Conservation (phyloP, 768 basidiomycete genomes). For the Tremella fuciformis region DNA sequence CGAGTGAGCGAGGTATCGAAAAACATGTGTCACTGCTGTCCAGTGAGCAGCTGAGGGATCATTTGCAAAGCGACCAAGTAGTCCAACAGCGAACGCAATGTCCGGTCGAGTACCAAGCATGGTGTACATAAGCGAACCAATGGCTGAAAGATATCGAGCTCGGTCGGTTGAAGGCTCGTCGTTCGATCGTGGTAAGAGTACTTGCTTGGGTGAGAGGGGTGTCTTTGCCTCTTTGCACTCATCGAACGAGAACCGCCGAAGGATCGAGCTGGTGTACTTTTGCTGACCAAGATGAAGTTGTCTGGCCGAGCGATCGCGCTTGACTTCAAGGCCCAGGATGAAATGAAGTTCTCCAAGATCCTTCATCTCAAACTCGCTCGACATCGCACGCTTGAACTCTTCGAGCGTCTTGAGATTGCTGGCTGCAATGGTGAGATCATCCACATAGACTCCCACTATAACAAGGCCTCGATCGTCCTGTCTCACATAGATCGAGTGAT, state of each 20-base stretch:
- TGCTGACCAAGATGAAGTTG: slow-evolving; percentile 15
- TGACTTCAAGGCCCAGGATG: slow-evolving; percentile 15
- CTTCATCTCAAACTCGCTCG: slow-evolving; percentile 13
- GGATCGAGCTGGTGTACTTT: slow-evolving; percentile 10
- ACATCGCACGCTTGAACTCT: slow-evolving; percentile 12
- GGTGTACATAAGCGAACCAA: slow-evolving; percentile 51
- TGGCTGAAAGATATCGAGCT: slow-evolving; percentile 34
- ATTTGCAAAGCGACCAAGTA: slow-evolving; percentile 11
- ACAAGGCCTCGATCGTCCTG: slow-evolving; percentile 6
- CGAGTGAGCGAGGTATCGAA: slow-evolving; percentile 29
- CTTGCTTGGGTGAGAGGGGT: slow-evolving; percentile 4
- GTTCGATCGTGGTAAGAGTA: neutral
- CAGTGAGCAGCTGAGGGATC: slow-evolving; percentile 8
- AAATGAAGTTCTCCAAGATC: slow-evolving; percentile 16
- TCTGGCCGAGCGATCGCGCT: slow-evolving; percentile 7
- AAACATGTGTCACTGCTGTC: slow-evolving; percentile 19
- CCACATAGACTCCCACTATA: slow-evolving; percentile 18
- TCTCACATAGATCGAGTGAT: slow-evolving; percentile 15
- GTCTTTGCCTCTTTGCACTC: slow-evolving; percentile 2
- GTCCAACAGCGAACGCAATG: slow-evolving; percentile 17
- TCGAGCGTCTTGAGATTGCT: slow-evolving; percentile 1
- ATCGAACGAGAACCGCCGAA: slow-evolving; percentile 2
- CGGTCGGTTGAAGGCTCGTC: slow-evolving; percentile 7
- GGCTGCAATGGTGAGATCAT: slow-evolving; percentile 17
- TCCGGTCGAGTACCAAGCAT: slow-evolving; percentile 45